A percentile compares a stretch with the other conserved stretches of the same genome.
These are phyloP conservation scores for Agaricales sp. DNA, from an alignment of 1,284 basidiomycete species.

Conservation along the genomic window DNA sequence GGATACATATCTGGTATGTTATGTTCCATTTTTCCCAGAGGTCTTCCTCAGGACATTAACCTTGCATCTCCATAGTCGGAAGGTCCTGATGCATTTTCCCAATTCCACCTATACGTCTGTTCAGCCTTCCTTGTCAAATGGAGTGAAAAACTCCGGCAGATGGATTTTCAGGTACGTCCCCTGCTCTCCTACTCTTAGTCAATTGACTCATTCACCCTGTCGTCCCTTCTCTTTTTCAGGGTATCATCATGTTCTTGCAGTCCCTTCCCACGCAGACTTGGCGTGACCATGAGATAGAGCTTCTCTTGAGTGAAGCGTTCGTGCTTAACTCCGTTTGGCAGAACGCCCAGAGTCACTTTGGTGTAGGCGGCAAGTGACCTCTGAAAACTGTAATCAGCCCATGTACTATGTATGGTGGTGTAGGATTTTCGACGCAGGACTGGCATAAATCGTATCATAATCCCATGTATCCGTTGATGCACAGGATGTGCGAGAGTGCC, in stretches of 20 bases:
- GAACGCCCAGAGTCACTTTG: slow-evolving; percentile 88
- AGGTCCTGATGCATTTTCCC: slow-evolving; percentile 90
- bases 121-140: slow-evolving; percentile 90
- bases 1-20: slow-evolving; percentile 90
- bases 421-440: too few relatives aligned
- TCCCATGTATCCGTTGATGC: too few relatives aligned
- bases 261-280: slow-evolving; percentile 91
- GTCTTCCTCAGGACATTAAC: slow-evolving; percentile 4
- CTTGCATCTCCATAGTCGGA: slow-evolving; percentile 74
- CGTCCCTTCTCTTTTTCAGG: slow-evolving; percentile 36
- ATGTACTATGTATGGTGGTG: neutral
- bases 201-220: slow-evolving; percentile 6
- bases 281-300: slow-evolving; percentile 92
- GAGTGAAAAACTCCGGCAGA: slow-evolving; percentile 81
- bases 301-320: slow-evolving; percentile 93
- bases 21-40: slow-evolving; percentile 3
- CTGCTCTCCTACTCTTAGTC: neutral
- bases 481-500: too few relatives aligned
- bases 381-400: neutral
- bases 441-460: too few relatives aligned
- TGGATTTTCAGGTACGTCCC: slow-evolving; percentile 86
- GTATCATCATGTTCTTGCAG: slow-evolving; percentile 98
- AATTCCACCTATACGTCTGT: slow-evolving; percentile 95
- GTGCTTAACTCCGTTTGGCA: slow-evolving; percentile 92
- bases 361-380: slow-evolving; percentile 22